Conservation (phyloP, 1,139 yeast species). For the Hansenula lynferdii region DNA sequence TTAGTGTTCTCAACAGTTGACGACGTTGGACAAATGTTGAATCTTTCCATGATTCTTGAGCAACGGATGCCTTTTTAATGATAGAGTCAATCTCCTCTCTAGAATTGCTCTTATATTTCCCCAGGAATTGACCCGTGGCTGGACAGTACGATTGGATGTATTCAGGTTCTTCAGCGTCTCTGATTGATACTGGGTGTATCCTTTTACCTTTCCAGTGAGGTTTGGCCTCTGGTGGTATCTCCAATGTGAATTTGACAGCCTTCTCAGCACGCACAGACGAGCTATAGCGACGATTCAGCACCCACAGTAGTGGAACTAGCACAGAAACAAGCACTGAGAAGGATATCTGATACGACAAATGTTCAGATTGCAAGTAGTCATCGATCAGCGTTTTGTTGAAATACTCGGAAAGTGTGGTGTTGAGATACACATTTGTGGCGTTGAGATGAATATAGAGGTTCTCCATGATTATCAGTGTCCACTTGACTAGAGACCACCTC, state of each 20-base stretch:
- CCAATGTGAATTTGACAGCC: constrained; percentile 45
- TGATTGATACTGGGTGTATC: constrained; percentile 44
- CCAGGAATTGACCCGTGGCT: constrained; percentile 88
- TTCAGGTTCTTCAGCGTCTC: constrained; percentile 50
- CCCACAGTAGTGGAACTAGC: constrained; percentile 16
- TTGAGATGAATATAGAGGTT: background rate
- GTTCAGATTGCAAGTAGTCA: constrained; percentile 9
- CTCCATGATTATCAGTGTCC: background rate
- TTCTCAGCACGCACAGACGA: constrained; percentile 25
- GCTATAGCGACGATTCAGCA: constrained; percentile 20
- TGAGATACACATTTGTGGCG: constrained; percentile 1
- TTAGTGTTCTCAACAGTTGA: constrained; percentile 64
- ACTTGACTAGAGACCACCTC: background rate
- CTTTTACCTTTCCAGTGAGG: constrained; percentile 93
- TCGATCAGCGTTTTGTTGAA: constrained; percentile 13
- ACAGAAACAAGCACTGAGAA: constrained; percentile 24
- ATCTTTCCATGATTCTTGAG: constrained; percentile 52
- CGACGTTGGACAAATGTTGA: constrained; percentile 63
- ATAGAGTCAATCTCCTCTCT: constrained; percentile 64
- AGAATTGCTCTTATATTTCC: constrained; percentile 59
- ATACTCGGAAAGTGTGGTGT: constrained; percentile 16
- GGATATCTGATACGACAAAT: constrained; percentile 21
- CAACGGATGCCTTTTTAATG: constrained; percentile 49
- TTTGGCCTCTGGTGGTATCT: constrained; percentile 77
- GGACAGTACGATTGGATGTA: constrained; percentile 87